Conservation (phyloP, 2,329 filamentous ascomycete species). For the Hymenoscyphus scutula region DNA sequence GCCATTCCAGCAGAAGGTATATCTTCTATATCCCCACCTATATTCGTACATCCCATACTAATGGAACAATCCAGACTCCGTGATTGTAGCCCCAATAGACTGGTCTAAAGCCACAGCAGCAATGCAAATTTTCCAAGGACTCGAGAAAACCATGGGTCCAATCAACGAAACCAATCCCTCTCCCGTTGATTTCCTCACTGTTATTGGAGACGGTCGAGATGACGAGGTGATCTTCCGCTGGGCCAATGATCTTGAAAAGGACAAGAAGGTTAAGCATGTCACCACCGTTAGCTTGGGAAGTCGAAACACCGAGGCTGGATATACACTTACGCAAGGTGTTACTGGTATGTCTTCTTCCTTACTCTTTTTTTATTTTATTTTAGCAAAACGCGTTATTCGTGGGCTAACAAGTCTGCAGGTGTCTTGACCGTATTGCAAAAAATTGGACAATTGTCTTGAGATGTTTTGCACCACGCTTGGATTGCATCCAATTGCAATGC, state of each 20-base stretch:
- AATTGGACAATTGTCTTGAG: conserved; percentile 39
- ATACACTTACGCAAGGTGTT: conserved; percentile 85
- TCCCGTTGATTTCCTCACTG: conserved; percentile 78
- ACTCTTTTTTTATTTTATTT: too few relatives aligned
- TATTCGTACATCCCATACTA: conserved; percentile 5
- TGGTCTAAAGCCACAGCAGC: conserved; percentile 88
- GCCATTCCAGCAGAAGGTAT: conserved; percentile 71
- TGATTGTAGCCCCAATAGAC: conserved; percentile 80
- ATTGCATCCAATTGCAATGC: background rate
- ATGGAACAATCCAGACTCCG: conserved; percentile 49
- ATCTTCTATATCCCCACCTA: background rate
- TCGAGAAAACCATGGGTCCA: conserved; percentile 42
- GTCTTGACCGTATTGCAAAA: conserved; percentile 53
- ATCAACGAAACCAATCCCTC: conserved; percentile 36
- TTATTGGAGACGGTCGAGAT: conserved; percentile 86
- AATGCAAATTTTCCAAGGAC: conserved; percentile 64
- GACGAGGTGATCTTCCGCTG: conserved; percentile 93
- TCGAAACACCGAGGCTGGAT: conserved; percentile 82
- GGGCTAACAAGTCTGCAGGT: conserved; percentile 35
- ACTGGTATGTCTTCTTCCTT: conserved; percentile 63
- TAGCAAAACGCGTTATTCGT: background rate
- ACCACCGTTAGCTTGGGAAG: conserved; percentile 84
- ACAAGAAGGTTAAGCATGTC: conserved; percentile 62
- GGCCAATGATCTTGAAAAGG: conserved; percentile 73
- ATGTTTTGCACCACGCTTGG: background rate